Percentiles rank a stretch among this genome's conserved stretches.
These are phyloP conservation scores for Leptomonas seymouri DNA, from an alignment of 208 protist genomes.

Conservation along the genomic window DNA sequence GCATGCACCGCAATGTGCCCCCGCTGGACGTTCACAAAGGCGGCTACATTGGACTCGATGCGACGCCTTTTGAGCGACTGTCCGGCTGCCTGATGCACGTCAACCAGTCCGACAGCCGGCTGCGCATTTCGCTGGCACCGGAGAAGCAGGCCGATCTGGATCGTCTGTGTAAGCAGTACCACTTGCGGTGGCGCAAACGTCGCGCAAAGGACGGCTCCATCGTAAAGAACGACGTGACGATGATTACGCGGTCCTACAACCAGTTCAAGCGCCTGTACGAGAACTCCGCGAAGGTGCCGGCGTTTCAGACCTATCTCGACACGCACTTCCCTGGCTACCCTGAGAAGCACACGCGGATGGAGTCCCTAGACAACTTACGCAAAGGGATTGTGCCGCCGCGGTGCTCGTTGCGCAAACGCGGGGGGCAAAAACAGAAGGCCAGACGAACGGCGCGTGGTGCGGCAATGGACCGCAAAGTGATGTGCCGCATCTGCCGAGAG, in stretches of 20 bases:
- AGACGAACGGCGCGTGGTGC: conserved; percentile 14
- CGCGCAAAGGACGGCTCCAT: conserved; percentile 46
- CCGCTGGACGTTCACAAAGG: conserved; percentile 82
- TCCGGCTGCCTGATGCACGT: conserved; percentile 74
- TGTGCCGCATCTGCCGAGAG: conserved; percentile 71
- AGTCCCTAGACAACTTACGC: conserved; percentile 52
- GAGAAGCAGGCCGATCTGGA: conserved; percentile 66
- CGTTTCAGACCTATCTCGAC: conserved; percentile 59
- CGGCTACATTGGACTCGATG: conserved; percentile 79
- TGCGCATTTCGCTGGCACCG: conserved; percentile 36
- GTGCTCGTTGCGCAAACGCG: conserved; percentile 26
- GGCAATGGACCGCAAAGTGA: conserved; percentile 43
- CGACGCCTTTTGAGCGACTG: conserved; percentile 74
- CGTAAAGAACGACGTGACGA: conserved; percentile 48
- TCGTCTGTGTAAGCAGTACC: conserved; percentile 43
- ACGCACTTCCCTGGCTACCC: conserved; percentile 76
- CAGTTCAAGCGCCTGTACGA: conserved; percentile 63
- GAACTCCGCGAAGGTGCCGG: conserved; percentile 16
- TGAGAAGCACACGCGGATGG: conserved; percentile 76
- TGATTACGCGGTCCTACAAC: conserved; percentile 68
- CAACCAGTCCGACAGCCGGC: conserved; percentile 70
- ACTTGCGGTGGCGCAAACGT: conserved; percentile 65
- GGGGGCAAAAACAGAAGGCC: neutral
- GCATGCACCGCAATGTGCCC: conserved; percentile 29
- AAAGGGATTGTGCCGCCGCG: conserved; percentile 64